Evolutionary conservation across 371 early-diverging fungal genomes (phyloP).

Genomic region (Haplosporangium sp.): DNA sequence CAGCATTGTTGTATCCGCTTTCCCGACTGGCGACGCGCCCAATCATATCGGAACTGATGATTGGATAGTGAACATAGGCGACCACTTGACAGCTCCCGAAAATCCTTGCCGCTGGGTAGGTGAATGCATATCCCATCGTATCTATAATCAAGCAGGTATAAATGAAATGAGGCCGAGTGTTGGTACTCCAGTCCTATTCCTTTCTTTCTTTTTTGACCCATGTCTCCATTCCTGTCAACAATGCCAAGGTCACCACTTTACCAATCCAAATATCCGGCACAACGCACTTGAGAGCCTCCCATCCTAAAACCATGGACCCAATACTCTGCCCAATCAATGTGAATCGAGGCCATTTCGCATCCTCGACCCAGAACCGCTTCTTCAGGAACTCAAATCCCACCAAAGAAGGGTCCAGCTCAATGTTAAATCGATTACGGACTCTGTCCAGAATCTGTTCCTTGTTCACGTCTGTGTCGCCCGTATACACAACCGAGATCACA

Average conservation of each 20-base stretch:
- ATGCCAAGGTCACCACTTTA: conserved; percentile 23
- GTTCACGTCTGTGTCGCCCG: conserved; percentile 71
- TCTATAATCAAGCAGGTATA: conserved; percentile 61
- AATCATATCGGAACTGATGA: conserved; percentile 97
- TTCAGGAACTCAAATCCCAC: conserved; percentile 73
- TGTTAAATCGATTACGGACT: conserved; percentile 80
- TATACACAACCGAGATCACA: conserved; percentile 81
- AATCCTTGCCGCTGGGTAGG: conserved; percentile 82
- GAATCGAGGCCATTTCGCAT: conserved; percentile 75
- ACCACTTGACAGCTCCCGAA: conserved; percentile 75
- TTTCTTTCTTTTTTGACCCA: no score
- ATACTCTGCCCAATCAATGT: conserved; percentile 91
- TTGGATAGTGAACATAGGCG: conserved; percentile 96
- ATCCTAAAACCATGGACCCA: conserved; percentile 80
- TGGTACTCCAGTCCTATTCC: no score
- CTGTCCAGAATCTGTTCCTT: conserved; percentile 67
- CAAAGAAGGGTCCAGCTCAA: conserved; percentile 66
- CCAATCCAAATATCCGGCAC: conserved; percentile 90
- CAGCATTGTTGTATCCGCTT: conserved; percentile 75
- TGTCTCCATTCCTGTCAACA: not conserved
- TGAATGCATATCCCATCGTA: conserved; percentile 95
- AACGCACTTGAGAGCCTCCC: conserved; percentile 76
- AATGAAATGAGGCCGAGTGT: not conserved
- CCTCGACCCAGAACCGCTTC: conserved; percentile 77
- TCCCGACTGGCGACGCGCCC: conserved; percentile 77